A percentile compares a stretch with the other conserved stretches of the same genome.
Evolutionary conservation across 148 eudicot species (phyloP).

Genomic region (Talinum fruticosum): DNA sequence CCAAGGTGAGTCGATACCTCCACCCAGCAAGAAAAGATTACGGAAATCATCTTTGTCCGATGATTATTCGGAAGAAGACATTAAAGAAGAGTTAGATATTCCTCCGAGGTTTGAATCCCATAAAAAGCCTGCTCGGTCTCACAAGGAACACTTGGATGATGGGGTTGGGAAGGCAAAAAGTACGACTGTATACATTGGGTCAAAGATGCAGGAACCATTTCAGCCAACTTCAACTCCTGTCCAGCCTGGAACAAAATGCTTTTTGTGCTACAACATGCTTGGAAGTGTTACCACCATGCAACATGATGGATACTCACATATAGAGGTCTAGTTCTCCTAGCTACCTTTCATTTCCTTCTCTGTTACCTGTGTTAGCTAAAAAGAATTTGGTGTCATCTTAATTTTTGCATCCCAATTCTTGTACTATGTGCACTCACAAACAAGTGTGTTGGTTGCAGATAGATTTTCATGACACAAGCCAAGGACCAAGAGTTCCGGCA

Average conservation of each 20-base stretch:
- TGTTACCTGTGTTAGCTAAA: background rate
- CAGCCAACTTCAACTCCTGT: conserved; percentile 93
- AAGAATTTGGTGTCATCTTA: background rate
- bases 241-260: conserved; percentile 75
- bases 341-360: conserved; percentile 13
- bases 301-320: conserved; percentile 83
- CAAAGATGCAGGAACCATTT: conserved; percentile 83
- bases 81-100: conserved; percentile 34
- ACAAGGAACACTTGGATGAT: conserved; percentile 42
- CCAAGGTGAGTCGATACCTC: conserved; percentile 56
- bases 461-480: conserved; percentile 98
- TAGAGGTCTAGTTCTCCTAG: conserved; percentile 52
- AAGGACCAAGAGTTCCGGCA: conserved; percentile 93
- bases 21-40: conserved; percentile 63
- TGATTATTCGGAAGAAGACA: conserved; percentile 48
- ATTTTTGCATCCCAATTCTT: background rate
- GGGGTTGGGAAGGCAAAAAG: conserved; percentile 33
- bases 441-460: conserved; percentile 48
- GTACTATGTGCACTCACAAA: conserved; percentile 19
- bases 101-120: conserved; percentile 42
- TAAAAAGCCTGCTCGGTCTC: conserved; percentile 45
- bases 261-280: conserved; percentile 86
- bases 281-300: conserved; percentile 89
- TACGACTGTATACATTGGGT: conserved; percentile 18
- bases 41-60: conserved; percentile 54